Evolutionary conservation across 164 flowering plant species (phyloP).

Genomic region (Umbilicus rupestris): DNA sequence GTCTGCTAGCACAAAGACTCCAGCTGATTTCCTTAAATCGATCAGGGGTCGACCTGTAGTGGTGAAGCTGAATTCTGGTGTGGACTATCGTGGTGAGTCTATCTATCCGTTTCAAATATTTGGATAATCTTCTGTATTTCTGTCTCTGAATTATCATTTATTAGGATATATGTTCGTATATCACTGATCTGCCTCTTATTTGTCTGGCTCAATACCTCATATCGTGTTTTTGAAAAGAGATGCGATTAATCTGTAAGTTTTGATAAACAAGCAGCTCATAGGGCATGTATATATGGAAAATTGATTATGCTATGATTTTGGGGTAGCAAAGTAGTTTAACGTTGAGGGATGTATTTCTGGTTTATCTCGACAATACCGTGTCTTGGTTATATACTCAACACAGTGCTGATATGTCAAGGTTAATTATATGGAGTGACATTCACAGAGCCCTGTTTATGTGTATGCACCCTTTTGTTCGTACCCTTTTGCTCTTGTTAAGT

Average conservation of each 20-base stretch:
- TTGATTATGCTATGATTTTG: neutral
- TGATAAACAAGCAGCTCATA: neutral
- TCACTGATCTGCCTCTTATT: neutral
- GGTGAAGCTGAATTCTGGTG: slow-evolving; percentile 93
- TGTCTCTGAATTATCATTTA: neutral
- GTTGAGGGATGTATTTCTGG: neutral
- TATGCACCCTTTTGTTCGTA: neutral
- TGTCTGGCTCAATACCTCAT: neutral
- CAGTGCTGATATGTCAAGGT: too few relatives aligned
- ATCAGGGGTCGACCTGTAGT: slow-evolving; percentile 96
- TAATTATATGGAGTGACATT: too few relatives aligned
- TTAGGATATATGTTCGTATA: neutral
- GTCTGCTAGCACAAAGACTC: slow-evolving; percentile 69
- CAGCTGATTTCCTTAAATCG: slow-evolving; percentile 91
- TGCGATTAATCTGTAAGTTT: neutral
- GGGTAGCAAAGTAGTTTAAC: neutral
- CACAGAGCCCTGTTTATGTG: too few relatives aligned
- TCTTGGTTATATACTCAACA: neutral
- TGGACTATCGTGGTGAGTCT: slow-evolving; percentile 76
- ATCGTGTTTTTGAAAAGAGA: neutral
- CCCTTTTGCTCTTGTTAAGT: too few relatives aligned
- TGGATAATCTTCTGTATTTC: too few relatives aligned
- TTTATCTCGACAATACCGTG: neutral
- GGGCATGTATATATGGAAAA: neutral
- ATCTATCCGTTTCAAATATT: neutral